Evolutionary conservation across 2,329 filamentous ascomycete genomes (phyloP).

Genomic region (Fusarium torulosum): DNA sequence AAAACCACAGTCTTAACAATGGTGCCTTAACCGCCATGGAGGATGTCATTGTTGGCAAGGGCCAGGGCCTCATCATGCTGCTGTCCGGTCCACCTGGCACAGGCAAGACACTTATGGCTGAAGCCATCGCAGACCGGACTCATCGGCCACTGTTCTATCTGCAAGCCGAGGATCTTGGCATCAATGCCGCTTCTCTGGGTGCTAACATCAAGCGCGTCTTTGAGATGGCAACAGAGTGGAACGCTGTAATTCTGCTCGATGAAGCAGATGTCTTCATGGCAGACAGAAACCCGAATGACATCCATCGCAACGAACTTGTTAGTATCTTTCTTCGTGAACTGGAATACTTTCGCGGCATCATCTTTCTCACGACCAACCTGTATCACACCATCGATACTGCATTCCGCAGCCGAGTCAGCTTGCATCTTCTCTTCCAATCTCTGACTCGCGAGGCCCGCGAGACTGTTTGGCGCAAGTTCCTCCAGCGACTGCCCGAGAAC

Average conservation of each 20-base stretch:
- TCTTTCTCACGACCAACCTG: slow-evolving; percentile 61
- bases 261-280: slow-evolving; percentile 68
- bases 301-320: slow-evolving; percentile 63
- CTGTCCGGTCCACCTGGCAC: slow-evolving; percentile 61
- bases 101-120: slow-evolving; percentile 61
- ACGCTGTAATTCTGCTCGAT: slow-evolving; percentile 64
- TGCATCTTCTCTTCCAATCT: slow-evolving; percentile 60
- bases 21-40: slow-evolving; percentile 45
- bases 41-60: slow-evolving; percentile 59
- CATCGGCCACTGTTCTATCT: slow-evolving; percentile 61
- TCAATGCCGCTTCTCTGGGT: slow-evolving; percentile 58
- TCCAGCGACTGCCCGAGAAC: slow-evolving; percentile 51
- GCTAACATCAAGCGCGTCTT: slow-evolving; percentile 62
- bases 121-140: slow-evolving; percentile 58
- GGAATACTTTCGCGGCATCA: slow-evolving; percentile 60
- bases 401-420: slow-evolving; percentile 60
- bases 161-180: slow-evolving; percentile 63
- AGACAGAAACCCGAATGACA: slow-evolving; percentile 59
- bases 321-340: slow-evolving; percentile 62
- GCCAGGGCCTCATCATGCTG: slow-evolving; percentile 60
- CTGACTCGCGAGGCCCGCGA: slow-evolving; percentile 55
- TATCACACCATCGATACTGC: slow-evolving; percentile 59
- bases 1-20: slow-evolving; percentile 54
- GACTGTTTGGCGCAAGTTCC: slow-evolving; percentile 62
- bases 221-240: slow-evolving; percentile 63